Percentiles rank a stretch among this genome's conserved stretches.
These are phyloP conservation scores for Colletotrichum sp. DNA, from an alignment of 2,329 filamentous ascomycete genomes.

Conservation along the genomic window DNA sequence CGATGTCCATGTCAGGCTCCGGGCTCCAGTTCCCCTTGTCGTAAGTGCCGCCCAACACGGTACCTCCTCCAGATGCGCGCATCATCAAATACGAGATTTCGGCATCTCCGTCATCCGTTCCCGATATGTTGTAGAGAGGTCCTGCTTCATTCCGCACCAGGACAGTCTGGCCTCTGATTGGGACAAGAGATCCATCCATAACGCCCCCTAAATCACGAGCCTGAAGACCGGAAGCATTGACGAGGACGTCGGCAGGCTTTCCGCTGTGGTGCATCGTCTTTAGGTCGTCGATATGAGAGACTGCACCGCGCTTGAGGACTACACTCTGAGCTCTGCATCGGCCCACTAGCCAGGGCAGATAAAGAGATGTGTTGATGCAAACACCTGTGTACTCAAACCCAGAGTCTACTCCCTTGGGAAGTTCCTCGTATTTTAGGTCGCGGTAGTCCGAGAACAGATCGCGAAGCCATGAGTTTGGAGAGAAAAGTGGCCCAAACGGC, in stretches of 20 bases:
- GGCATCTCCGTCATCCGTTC: conserved; percentile 73
- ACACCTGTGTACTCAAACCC: conserved; percentile 69
- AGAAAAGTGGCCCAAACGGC: conserved; percentile 70
- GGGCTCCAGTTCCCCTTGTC: conserved; percentile 81
- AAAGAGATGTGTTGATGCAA: conserved; percentile 77
- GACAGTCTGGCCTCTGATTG: conserved; percentile 76
- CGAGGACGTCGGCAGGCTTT: conserved; percentile 60
- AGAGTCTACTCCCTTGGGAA: conserved; percentile 63
- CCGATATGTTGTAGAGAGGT: conserved; percentile 72
- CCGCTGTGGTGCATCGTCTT: conserved; percentile 62
- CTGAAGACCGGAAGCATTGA: conserved; percentile 75
- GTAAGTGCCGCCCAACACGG: conserved; percentile 85
- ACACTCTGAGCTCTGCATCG: conserved; percentile 69
- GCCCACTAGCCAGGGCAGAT: conserved; percentile 72
- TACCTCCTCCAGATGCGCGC: conserved; percentile 78
- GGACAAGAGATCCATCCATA: conserved; percentile 66
- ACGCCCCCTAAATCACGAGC: conserved; percentile 71
- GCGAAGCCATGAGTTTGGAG: conserved; percentile 75
- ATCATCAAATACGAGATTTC: conserved; percentile 85
- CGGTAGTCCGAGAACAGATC: conserved; percentile 74
- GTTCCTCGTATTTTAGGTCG: conserved; percentile 58
- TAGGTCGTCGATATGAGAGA: conserved; percentile 67
- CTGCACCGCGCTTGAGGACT: conserved; percentile 53
- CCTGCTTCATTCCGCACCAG: conserved; percentile 80
- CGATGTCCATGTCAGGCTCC: conserved; percentile 79